Percentiles rank a stretch among this genome's conserved stretches.
Conservation (phyloP, 1,284 basidiomycete species). For the Sphaerobolus stellatus region DNA sequence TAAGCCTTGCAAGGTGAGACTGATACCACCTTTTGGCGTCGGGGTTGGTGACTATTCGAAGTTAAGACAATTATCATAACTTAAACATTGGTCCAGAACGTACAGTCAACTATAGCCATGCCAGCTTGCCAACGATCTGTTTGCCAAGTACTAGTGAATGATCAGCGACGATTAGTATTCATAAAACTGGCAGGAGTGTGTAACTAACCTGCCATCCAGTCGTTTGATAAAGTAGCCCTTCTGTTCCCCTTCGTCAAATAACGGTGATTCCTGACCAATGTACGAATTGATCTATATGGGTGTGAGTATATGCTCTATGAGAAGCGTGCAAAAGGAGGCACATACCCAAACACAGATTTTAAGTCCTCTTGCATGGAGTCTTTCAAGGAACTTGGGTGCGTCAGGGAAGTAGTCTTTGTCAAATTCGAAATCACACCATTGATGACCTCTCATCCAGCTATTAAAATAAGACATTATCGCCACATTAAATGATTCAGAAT, state of each 20-base stretch:
- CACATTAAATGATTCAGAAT: neutral
- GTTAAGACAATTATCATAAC: neutral
- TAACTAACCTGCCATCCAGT: conserved; percentile 54
- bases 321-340: conserved; percentile 31
- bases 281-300: conserved; percentile 55
- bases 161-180: neutral
- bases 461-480: neutral
- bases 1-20: conserved; percentile 54
- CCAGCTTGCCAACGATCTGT: conserved; percentile 74
- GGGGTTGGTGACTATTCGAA: conserved; percentile 56
- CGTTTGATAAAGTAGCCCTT: conserved; percentile 71
- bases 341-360: conserved; percentile 72
- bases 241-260: conserved; percentile 68
- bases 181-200: conserved; percentile 30
- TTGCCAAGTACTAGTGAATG: neutral
- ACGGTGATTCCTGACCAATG: conserved; percentile 64
- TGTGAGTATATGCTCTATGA: conserved; percentile 4
- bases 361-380: conserved; percentile 65
- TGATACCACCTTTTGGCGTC: conserved; percentile 66
- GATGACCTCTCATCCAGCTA: conserved; percentile 74
- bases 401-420: conserved; percentile 76
- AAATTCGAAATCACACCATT: conserved; percentile 46
- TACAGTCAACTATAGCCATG: conserved; percentile 59
- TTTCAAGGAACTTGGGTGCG: conserved; percentile 61
- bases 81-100: neutral